Base-by-base conservation (phyloP, 2,329 filamentous ascomycete species). In the Diaporthe citriasiana region DNA sequence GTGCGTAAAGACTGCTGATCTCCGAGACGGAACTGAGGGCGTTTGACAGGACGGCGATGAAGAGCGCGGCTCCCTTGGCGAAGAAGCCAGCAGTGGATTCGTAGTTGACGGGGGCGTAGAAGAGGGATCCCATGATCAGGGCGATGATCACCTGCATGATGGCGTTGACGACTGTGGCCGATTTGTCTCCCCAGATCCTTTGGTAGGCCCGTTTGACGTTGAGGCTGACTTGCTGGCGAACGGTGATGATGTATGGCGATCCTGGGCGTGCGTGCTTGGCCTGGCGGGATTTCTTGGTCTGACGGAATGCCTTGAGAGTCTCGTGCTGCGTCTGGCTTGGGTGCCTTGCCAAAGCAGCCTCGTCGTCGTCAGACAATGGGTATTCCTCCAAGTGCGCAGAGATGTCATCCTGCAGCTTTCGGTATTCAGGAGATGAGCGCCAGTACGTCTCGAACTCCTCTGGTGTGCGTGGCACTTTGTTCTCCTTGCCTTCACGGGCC, bases 371-470 rank as follows among this genome's bases (percentile, higher is more conserved):
- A 5, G 73, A 50, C 42, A 85, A 77, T 0, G 86, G 86, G 74
- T 84, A 85, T 3, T 86, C 81, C 5, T 83, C 73, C 55, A 90
- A 85, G 72, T 91, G 87, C 0, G 82, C 79, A 2, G 86, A 83
- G 30, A 92, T 89, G 22, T 91, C 87, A 3, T 78, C 76, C 51
- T 84, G 80, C 0, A 90, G 78, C 0, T 79, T 78, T 4, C 79
- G 75, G 75, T 82, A 88, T 71, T 89, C 86, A 0, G 81, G 78
- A 1, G 87, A 89, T 33, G 84, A 78, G 27, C 80, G 80, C 87
- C 87, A 88, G 69, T 82, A 83, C 1, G 76, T 72, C 75, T 87
- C 92, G 77, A 94, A 94, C 1, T 94, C 93, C 59, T 93, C 92
- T 0, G 93, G 87, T 0, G 92, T 94, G 3, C 91, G 87, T 0